Evolutionary conservation across 331 rosid genomes (phyloP).

Genomic region (Cucumis variabilis): DNA sequence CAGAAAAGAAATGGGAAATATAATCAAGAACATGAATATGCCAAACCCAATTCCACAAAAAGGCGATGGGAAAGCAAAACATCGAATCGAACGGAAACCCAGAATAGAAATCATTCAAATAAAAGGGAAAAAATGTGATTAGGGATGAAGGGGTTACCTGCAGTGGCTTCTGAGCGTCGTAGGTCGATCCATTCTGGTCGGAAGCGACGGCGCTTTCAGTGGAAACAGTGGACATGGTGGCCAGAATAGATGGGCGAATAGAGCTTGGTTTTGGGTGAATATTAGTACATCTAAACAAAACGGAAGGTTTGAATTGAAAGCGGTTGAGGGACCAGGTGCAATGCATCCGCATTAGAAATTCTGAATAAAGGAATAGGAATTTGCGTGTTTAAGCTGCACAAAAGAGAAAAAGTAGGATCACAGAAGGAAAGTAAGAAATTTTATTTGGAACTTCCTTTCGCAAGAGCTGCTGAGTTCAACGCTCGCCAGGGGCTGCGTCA

Average conservation of each 20-base stretch:
- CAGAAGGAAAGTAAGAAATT: not conserved
- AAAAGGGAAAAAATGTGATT: not conserved
- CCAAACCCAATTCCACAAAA: not conserved
- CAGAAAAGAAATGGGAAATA: not conserved
- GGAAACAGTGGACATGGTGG: slow-evolving; percentile 76
- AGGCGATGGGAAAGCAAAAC: not conserved
- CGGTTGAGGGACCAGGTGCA: slow-evolving; percentile 47
- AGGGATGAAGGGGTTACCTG: slow-evolving; percentile 56
- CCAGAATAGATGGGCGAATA: slow-evolving; percentile 38
- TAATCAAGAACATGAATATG: not conserved
- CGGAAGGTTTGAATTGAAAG: slow-evolving; percentile 37
- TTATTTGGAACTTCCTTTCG: not conserved
- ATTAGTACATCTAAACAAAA: slow-evolving; percentile 32
- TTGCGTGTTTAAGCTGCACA: not conserved
- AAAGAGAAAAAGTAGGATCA: not conserved
- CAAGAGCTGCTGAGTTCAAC: not conserved
- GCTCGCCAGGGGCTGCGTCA: not conserved
- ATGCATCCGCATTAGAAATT: slow-evolving; percentile 44
- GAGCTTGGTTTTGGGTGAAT: not conserved
- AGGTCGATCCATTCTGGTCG: slow-evolving; percentile 38
- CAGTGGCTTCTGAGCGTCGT: slow-evolving; percentile 42
- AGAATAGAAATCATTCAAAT: not conserved
- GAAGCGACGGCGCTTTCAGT: slow-evolving; percentile 40
- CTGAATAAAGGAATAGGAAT: not conserved
- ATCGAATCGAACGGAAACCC: not conserved